These are phyloP conservation scores for Yamadazyma spencermartinsiae DNA, from an alignment of 1,139 yeast species.

Conservation along the genomic window DNA sequence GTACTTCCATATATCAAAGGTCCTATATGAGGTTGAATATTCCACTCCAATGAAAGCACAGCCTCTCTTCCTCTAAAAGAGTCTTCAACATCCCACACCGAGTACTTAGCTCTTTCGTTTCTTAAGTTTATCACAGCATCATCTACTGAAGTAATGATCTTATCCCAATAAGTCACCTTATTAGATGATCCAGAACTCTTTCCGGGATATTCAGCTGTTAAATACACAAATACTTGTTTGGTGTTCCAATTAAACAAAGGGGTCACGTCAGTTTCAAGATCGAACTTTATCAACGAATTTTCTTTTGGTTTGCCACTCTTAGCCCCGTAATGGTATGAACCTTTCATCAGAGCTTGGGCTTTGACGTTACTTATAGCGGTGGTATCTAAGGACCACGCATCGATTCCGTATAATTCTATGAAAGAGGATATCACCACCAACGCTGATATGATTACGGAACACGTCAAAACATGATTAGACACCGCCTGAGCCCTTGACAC, in stretches of 20 bases:
- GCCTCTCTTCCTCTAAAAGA: conserved; percentile 70
- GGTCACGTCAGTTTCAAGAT: conserved; percentile 61
- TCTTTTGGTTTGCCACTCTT: conserved; percentile 72
- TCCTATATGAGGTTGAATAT: conserved; percentile 89
- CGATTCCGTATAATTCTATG: conserved; percentile 45
- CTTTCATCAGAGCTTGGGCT: conserved; percentile 51
- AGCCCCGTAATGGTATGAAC: conserved; percentile 76
- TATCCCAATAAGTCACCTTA: conserved; percentile 89
- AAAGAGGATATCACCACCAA: conserved; percentile 50
- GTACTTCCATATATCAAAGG: conserved; percentile 72
- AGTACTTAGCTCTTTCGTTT: conserved; percentile 68
- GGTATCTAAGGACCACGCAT: conserved; percentile 48
- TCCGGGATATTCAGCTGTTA: conserved; percentile 87
- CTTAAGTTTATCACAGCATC: conserved; percentile 57
- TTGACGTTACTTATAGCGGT: conserved; percentile 38
- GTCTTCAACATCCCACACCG: conserved; percentile 84
- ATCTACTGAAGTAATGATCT: conserved; percentile 59
- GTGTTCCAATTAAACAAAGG: conserved; percentile 96
- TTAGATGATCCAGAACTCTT: conserved; percentile 50
- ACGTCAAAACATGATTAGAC: conserved; percentile 57
- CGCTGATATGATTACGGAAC: conserved; percentile 46
- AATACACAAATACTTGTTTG: conserved; percentile 85
- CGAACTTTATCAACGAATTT: conserved; percentile 71
- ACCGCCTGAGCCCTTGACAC: conserved; percentile 50
- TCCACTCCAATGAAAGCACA: conserved; percentile 77